Percentiles rank a stretch among this genome's conserved stretches.
Conservation (phyloP, 495 filamentous ascomycete species). For the Darksidea phi region DNA sequence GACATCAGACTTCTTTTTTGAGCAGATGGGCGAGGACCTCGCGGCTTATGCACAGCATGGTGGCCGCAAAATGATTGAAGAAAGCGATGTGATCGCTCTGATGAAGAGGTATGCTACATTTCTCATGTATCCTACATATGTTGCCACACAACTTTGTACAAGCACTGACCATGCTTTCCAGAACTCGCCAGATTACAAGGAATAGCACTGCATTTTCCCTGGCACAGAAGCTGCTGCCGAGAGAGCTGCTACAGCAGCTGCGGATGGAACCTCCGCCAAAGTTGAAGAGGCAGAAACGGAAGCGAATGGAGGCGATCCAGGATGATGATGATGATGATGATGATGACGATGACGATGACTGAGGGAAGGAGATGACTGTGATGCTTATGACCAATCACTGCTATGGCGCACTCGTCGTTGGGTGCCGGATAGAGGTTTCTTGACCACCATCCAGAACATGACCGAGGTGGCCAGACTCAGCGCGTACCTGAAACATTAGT, state of each 20-base stretch:
- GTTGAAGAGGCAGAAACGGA: conserved; percentile 39
- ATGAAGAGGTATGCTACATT: conserved; percentile 69
- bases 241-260: conserved; percentile 79
- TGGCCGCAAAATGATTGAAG: conserved; percentile 78
- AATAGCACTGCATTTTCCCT: conserved; percentile 78
- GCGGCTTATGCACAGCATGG: conserved; percentile 78
- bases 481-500: conserved; percentile 67
- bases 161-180: conserved; percentile 42
- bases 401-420: conserved; percentile 74
- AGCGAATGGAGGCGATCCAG: conserved; percentile 43
- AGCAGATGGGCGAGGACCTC: conserved; percentile 77
- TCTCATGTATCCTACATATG: conserved; percentile 35
- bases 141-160: conserved; percentile 39
- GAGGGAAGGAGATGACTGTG: background rate
- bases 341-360: too few species aligned
- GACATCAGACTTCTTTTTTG: conserved; percentile 85
- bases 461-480: conserved; percentile 81
- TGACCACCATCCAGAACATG: conserved; percentile 93
- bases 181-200: conserved; percentile 73
- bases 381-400: conserved; percentile 63
- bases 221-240: conserved; percentile 75
- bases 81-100: conserved; percentile 74
- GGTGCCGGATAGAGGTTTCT: conserved; percentile 74
- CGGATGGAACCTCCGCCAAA: conserved; percentile 63
- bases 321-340: conserved; percentile 34